Evolutionary conservation across 169 alveolate species (phyloP).

Genomic region (Plasmodium cynomolgi): DNA sequence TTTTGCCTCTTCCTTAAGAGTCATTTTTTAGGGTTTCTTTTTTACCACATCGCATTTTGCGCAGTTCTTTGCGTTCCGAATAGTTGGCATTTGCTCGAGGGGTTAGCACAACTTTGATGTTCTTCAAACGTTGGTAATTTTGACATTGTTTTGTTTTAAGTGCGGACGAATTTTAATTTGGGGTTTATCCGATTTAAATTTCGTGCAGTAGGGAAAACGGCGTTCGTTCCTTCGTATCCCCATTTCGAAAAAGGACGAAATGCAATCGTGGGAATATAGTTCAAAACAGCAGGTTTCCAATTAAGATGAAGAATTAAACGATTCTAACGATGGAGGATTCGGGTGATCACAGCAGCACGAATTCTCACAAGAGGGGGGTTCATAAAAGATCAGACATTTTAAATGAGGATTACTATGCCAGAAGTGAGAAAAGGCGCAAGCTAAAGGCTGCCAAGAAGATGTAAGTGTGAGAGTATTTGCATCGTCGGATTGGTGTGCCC

Average conservation of each 20-base stretch:
- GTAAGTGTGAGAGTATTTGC: slow-evolving; percentile 16
- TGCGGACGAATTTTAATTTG: background rate
- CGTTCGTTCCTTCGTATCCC: background rate
- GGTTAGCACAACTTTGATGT: background rate
- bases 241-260: background rate
- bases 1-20: background rate
- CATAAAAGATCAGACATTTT: slow-evolving; percentile 58
- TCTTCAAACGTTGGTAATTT: background rate
- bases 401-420: slow-evolving; percentile 66
- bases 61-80: background rate
- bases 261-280: background rate
- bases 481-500: background rate
- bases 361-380: background rate
- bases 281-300: background rate
- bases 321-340: slow-evolving; percentile 30
- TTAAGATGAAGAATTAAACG: background rate
- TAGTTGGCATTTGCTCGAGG: background rate
- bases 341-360: background rate
- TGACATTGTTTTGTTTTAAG: background rate
- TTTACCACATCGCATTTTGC: background rate
- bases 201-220: background rate
- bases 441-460: slow-evolving; percentile 53
- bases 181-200: background rate
- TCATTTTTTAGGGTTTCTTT: background rate
- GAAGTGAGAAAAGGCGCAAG: slow-evolving; percentile 56